Evolutionary conservation across 2,329 filamentous ascomycete genomes (phyloP).

Genomic region (Apiospora saccharicola): DNA sequence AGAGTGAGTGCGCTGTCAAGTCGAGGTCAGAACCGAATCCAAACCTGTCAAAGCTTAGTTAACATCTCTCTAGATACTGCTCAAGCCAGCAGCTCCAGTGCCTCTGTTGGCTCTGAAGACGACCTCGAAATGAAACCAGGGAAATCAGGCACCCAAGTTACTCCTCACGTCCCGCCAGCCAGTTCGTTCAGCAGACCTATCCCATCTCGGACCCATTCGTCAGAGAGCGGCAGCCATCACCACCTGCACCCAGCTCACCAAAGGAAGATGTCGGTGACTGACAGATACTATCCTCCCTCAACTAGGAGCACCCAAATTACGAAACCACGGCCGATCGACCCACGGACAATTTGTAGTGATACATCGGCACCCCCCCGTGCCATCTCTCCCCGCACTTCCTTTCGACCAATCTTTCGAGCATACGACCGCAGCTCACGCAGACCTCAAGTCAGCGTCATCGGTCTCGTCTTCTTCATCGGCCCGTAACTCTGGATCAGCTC

Average conservation of each 20-base stretch:
- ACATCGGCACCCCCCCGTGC: not conserved
- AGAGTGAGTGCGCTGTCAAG: not conserved
- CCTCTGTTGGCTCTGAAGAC: conserved; percentile 13
- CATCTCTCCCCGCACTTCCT: conserved; percentile 10
- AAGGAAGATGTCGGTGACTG: not conserved
- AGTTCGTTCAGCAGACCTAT: conserved; percentile 4
- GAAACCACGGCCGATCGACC: conserved; percentile 1
- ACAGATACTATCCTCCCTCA: conserved; percentile 7
- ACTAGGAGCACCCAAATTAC: conserved; percentile 18
- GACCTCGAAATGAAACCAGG: conserved; percentile 4
- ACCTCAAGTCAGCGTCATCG: conserved; percentile 8
- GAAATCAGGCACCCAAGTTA: not conserved
- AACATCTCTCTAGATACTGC: not conserved
- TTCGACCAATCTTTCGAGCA: not conserved
- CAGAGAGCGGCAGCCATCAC: conserved; percentile 18
- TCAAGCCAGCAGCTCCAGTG: not conserved
- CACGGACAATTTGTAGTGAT: conserved; percentile 2
- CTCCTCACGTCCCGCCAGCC: not conserved
- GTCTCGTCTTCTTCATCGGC: conserved; percentile 7
- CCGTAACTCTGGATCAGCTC: conserved; percentile 3
- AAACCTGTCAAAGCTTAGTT: not conserved
- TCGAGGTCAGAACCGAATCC: not conserved
- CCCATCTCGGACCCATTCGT: conserved; percentile 11
- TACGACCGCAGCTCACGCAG: not conserved
- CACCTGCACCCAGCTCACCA: conserved; percentile 22